A percentile compares a stretch with the other conserved stretches of the same genome.
phyloP scores from a whole-genome alignment of 1,284 basidiomycete species.

The Rhodofomes roseus region DNA sequence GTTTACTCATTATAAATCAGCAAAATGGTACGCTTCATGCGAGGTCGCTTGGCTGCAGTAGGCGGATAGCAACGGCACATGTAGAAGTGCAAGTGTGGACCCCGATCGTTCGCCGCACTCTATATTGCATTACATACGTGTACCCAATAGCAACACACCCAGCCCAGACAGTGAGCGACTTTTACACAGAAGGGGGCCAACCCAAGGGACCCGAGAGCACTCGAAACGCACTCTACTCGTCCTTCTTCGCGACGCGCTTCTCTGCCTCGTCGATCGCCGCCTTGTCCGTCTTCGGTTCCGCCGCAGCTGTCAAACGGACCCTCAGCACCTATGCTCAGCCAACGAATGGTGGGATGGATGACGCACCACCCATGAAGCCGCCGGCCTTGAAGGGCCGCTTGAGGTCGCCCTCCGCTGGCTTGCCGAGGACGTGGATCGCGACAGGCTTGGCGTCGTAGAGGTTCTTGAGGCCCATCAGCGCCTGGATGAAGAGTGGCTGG shows the following conservation, averaged over 20 bases:
- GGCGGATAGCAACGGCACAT: too few relatives aligned
- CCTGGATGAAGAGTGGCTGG: constrained; percentile 90
- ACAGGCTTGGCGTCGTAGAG: constrained; percentile 84
- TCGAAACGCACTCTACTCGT: constrained; percentile 39
- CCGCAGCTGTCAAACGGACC: constrained; percentile 24
- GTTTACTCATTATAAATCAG: neutral
- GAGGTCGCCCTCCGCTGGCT: constrained; percentile 81
- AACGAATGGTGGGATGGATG: neutral
- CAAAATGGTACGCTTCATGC: too few relatives aligned
- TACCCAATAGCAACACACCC: neutral
- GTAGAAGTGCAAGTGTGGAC: neutral
- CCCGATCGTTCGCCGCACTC: neutral
- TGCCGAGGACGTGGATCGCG: constrained; percentile 74
- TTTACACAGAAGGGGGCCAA: neutral
- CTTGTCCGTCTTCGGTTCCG: constrained; percentile 76
- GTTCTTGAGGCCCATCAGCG: constrained; percentile 85
- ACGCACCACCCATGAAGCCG: constrained; percentile 60
- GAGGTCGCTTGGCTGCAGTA: too few relatives aligned
- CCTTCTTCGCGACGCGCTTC: constrained; percentile 80
- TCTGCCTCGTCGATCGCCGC: constrained; percentile 87
- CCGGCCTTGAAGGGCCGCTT: constrained; percentile 89
- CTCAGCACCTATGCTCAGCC: neutral
- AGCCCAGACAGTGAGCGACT: neutral
- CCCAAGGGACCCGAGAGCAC: too few relatives aligned
- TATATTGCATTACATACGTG: neutral